Base-by-base conservation (phyloP, 495 filamentous ascomycete genomes). In the Chaetomium fimeti region DNA sequence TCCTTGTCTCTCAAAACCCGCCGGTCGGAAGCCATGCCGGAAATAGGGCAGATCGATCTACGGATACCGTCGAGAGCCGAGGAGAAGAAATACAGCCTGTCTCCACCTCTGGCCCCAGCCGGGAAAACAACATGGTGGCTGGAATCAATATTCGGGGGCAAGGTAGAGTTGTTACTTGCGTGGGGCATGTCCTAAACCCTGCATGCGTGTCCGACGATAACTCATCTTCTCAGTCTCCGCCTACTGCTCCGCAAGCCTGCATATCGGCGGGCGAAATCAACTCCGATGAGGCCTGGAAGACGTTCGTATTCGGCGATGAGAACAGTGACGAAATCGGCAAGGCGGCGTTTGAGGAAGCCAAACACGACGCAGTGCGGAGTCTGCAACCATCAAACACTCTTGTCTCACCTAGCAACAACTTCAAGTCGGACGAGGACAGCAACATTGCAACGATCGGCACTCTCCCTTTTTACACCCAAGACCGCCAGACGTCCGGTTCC, bases 231-330 rank as follows among this genome's bases (percentile, higher is more conserved):
- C 47, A 28, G 11, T 16, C 20, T 20, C 47, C 56, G 3, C 6
- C 15, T 12, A 51, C 28, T 25, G n/a, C 38, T 32, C 32, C 32
- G 32, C 12, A 42, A 27, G 12, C 1, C 3, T 29, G 8, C 8
- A 9, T 7, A 2, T 24, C 3, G 2, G 40, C 57, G 7, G 51
- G 61, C 0, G 47, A n/a, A 13, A 47, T 25, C n/a, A 70, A 75
- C 57, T 65, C 62, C 6, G 70, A 76, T 36, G 59, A 68, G 20
- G 68, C 65, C 45, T 81, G 79, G 79, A 78, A 72, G 65, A 69
- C 69, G 47, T 79, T 81, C 47, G 74, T 72, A 3, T 74, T 76
- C 32, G 73, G 73, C 6, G 68, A 68, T 4, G 71, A 74, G 3
- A 24, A 57, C 20, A 78, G 68, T 49, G 75, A 78, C 32, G 75